phyloP scores from a whole-genome alignment of 331 rosid genomes.

The Ulmus americana region DNA sequence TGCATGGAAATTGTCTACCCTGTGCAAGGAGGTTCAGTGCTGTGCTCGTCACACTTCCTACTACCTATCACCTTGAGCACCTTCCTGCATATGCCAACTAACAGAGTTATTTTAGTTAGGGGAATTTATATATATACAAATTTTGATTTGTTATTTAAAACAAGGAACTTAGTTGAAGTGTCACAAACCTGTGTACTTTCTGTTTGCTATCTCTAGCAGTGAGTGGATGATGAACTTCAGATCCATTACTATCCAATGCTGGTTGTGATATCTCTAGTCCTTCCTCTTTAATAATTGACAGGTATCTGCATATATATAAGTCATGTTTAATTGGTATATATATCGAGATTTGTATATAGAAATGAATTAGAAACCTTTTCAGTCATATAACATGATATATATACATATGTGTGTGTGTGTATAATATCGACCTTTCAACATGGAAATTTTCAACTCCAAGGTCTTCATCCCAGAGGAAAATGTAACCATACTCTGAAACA shows the following conservation, averaged over 20 bases:
- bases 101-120: neutral
- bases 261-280: slow-evolving; percentile 51
- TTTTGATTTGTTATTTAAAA: too few relatives aligned
- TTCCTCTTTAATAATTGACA: slow-evolving; percentile 32
- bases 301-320: slow-evolving; percentile 24
- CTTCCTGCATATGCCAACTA: slow-evolving; percentile 25
- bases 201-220: slow-evolving; percentile 29
- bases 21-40: slow-evolving; percentile 40
- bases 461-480: slow-evolving; percentile 50
- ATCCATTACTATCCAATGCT: slow-evolving; percentile 32
- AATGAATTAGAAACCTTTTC: neutral
- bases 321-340: too few relatives aligned
- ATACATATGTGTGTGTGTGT: neutral
- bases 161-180: neutral
- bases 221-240: slow-evolving; percentile 35
- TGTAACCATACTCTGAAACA: slow-evolving; percentile 31
- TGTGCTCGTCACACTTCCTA: slow-evolving; percentile 32
- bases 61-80: slow-evolving; percentile 23
- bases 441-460: slow-evolving; percentile 41
- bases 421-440: slow-evolving; percentile 25
- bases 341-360: neutral
- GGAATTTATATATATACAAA: neutral
- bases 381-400: neutral
- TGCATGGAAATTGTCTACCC: slow-evolving; percentile 27
- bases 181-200: slow-evolving; percentile 30